phyloP scores from a whole-genome alignment of 2,329 filamentous ascomycete genomes.

The Scedosporium minutisporum region DNA sequence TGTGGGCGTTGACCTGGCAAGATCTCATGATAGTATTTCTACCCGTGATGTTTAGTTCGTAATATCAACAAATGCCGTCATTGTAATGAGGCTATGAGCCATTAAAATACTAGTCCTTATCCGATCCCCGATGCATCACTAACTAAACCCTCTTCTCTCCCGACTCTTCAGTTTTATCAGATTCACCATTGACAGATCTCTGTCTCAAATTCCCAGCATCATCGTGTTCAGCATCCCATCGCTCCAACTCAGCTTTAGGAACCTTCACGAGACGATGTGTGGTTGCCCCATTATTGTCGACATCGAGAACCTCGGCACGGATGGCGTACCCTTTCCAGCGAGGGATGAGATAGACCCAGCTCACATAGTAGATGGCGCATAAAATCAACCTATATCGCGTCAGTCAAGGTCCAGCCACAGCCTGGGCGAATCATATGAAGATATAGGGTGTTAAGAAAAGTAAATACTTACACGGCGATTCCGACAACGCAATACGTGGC shows the following conservation, averaged over 20 bases:
- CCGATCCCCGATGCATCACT: too few relatives aligned
- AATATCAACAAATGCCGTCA: too few relatives aligned
- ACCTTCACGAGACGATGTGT: slow-evolving; percentile 43
- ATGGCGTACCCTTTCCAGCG: slow-evolving; percentile 42
- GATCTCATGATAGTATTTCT: too few relatives aligned
- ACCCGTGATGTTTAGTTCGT: too few relatives aligned
- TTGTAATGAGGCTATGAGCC: too few relatives aligned
- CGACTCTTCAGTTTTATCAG: background rate
- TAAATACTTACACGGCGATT: slow-evolving; percentile 47
- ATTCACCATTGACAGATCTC: background rate
- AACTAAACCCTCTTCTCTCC: background rate
- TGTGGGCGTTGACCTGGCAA: too few relatives aligned
- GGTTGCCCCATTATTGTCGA: slow-evolving; percentile 35
- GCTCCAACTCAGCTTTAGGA: slow-evolving; percentile 34
- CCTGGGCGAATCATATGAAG: too few relatives aligned
- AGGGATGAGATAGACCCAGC: slow-evolving; percentile 50
- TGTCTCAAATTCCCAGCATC: slow-evolving; percentile 25
- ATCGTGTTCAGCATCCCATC: slow-evolving; percentile 53
- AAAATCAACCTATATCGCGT: slow-evolving; percentile 30
- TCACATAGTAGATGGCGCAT: slow-evolving; percentile 47
- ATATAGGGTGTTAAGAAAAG: background rate
- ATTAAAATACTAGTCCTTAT: too few relatives aligned
- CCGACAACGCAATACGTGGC: slow-evolving; percentile 58
- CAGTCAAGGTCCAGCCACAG: background rate
- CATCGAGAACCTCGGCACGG: slow-evolving; percentile 41